phyloP scores from a whole-genome alignment of 202 grass and related monocot species.

The Carex arenaria region DNA sequence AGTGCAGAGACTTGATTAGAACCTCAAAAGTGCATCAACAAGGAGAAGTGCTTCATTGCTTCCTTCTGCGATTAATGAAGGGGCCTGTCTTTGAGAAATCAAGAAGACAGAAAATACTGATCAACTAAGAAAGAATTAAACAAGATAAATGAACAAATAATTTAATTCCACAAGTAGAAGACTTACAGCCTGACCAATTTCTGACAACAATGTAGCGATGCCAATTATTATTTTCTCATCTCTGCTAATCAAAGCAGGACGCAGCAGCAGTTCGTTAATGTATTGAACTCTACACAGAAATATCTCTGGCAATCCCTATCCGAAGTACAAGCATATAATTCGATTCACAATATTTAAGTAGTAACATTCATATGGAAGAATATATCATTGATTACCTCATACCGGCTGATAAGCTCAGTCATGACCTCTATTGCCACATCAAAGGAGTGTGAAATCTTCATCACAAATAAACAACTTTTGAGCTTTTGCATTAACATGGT shows the following conservation, averaged over 20 bases:
- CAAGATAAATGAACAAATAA: constrained; percentile 20
- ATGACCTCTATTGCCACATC: constrained; percentile 87
- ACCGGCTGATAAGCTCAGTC: constrained; percentile 77
- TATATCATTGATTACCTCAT: constrained; percentile 53
- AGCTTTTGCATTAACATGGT: constrained; percentile 28
- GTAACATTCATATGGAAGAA: not conserved
- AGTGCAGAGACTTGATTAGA: constrained; percentile 7
- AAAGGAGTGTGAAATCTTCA: constrained; percentile 69
- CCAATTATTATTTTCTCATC: constrained; percentile 75
- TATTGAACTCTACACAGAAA: constrained; percentile 80
- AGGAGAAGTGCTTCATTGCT: constrained; percentile 73
- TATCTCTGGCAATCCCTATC: constrained; percentile 67
- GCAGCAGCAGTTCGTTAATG: constrained; percentile 79
- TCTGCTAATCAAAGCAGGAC: constrained; percentile 67
- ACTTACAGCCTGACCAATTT: constrained; percentile 90
- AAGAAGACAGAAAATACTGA: not conserved
- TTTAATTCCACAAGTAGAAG: constrained; percentile 11
- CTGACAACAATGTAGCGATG: constrained; percentile 81
- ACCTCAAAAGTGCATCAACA: constrained; percentile 96
- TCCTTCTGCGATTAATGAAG: constrained; percentile 81
- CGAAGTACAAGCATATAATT: constrained; percentile 11
- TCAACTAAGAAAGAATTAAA: not conserved
- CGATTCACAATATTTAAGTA: constrained; percentile 11
- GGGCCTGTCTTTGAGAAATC: constrained; percentile 35
- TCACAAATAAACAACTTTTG: constrained; percentile 25